phyloP scores from a whole-genome alignment of 2,329 filamentous ascomycete species.

The Fusarium drepaniforme region DNA sequence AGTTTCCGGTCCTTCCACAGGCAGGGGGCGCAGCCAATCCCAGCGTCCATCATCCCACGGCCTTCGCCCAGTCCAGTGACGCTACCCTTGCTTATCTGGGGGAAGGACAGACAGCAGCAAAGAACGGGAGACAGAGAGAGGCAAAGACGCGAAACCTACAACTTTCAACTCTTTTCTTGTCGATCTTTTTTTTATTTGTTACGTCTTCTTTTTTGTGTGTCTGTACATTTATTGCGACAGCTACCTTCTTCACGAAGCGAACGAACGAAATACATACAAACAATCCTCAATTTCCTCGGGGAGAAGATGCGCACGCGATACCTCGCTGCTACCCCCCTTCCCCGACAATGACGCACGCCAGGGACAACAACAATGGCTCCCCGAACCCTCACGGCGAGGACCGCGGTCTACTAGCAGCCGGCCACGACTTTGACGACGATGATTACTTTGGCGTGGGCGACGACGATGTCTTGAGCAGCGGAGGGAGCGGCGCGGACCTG shows the following conservation, averaged over 20 bases:
- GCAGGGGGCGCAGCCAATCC: constrained; percentile 36
- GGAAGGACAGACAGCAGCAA: constrained; percentile 30
- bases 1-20: constrained; percentile 6
- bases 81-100: constrained; percentile 40
- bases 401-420: constrained; percentile 46
- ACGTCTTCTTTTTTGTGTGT: neutral
- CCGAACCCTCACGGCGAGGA: constrained; percentile 49
- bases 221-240: neutral
- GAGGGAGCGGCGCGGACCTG: constrained; percentile 24
- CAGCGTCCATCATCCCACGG: constrained; percentile 33
- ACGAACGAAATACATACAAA: neutral
- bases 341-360: constrained; percentile 49
- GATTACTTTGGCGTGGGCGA: constrained; percentile 44
- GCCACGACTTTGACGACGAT: constrained; percentile 38
- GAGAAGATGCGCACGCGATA: constrained; percentile 44
- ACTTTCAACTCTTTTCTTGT: constrained; percentile 20
- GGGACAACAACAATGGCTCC: constrained; percentile 44
- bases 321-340: constrained; percentile 34
- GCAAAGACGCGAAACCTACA: constrained; percentile 14
- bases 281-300: constrained; percentile 5
- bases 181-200: constrained; percentile 19
- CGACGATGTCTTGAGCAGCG: constrained; percentile 26
- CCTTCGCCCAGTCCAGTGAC: constrained; percentile 22
- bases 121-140: neutral
- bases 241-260: constrained; percentile 1